phyloP scores from a whole-genome alignment of 768 basidiomycete species.

The Calocybe gangraenosa region DNA sequence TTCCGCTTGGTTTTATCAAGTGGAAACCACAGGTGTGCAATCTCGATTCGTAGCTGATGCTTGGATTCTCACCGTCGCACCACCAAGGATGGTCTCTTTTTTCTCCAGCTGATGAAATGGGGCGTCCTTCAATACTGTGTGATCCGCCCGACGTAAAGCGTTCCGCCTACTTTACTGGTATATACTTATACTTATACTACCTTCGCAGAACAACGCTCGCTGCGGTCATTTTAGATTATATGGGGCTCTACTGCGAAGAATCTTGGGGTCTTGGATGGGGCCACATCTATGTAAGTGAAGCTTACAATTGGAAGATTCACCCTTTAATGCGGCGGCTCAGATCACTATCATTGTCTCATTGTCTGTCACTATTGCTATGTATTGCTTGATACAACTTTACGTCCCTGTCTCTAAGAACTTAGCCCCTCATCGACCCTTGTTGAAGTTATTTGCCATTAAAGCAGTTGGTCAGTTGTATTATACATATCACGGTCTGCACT shows the following conservation, averaged over 20 bases:
- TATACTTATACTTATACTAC: conserved; percentile 1
- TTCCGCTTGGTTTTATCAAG: conserved; percentile 60
- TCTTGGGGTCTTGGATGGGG: conserved; percentile 69
- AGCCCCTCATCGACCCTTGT: conserved; percentile 53
- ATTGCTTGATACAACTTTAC: conserved; percentile 71
- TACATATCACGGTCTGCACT: not conserved
- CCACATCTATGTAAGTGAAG: conserved; percentile 54
- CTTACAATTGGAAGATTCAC: not conserved
- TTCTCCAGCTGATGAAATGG: conserved; percentile 75
- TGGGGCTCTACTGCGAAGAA: conserved; percentile 68
- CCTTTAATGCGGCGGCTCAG: conserved; percentile 24
- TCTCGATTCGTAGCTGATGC: no score
- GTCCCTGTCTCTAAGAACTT: conserved; percentile 50
- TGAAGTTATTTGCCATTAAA: conserved; percentile 71
- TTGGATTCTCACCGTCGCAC: no score
- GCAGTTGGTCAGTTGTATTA: conserved; percentile 49
- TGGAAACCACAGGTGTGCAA: conserved; percentile 54
- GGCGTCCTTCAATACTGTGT: conserved; percentile 72
- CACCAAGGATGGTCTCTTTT: conserved; percentile 69
- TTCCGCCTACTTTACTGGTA: not conserved
- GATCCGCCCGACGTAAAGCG: conserved; percentile 49
- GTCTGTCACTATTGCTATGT: conserved; percentile 77
- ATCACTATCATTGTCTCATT: conserved; percentile 58
- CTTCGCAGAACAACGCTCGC: conserved; percentile 46
- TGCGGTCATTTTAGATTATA: conserved; percentile 58